Evolutionary conservation across 139 green algal species (phyloP).

Genomic region (Pedinophyceae sp.): DNA sequence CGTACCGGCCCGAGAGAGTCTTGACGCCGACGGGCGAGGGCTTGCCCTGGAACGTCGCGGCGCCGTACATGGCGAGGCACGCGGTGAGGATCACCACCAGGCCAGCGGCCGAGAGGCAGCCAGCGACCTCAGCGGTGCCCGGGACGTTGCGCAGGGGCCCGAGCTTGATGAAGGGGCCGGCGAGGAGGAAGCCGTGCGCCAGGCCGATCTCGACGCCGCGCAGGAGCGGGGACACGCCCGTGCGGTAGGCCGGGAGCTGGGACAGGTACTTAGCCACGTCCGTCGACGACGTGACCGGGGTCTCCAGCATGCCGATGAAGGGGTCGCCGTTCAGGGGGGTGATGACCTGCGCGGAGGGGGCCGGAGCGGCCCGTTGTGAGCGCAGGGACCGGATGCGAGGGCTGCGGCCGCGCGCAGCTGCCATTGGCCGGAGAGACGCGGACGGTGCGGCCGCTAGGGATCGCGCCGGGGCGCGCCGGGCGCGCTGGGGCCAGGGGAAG

Average conservation of each 20-base stretch:
- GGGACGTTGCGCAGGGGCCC: conserved; percentile 71
- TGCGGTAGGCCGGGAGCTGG: conserved; percentile 93
- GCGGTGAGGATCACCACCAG: conserved; percentile 83
- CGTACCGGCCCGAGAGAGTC: conserved; percentile 66
- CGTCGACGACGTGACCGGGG: conserved; percentile 81
- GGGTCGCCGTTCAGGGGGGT: conserved; percentile 87
- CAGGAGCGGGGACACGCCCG: conserved; percentile 70
- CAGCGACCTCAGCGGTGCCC: conserved; percentile 60
- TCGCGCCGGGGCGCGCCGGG: no score
- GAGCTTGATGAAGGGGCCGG: conserved; percentile 34
- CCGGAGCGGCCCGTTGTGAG: no score
- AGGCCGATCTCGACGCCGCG: conserved; percentile 95
- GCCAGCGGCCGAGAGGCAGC: conserved; percentile 66
- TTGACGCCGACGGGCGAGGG: conserved; percentile 53
- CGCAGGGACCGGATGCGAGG: no score
- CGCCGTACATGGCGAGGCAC: conserved; percentile 82
- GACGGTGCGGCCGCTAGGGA: no score
- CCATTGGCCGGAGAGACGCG: no score
- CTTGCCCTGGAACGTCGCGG: conserved; percentile 67
- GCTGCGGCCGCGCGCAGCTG: no score
- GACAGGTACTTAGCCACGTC: conserved; percentile 80
- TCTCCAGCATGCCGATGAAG: conserved; percentile 95
- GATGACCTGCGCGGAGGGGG: no score
- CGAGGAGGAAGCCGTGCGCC: conserved; percentile 85
- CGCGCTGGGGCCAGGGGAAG: no score